Evolutionary conservation across 2,329 filamentous ascomycete genomes (phyloP), one percentile per base, ranked within the genome.

Genomic region (Epichloe gansuensis): DNA sequence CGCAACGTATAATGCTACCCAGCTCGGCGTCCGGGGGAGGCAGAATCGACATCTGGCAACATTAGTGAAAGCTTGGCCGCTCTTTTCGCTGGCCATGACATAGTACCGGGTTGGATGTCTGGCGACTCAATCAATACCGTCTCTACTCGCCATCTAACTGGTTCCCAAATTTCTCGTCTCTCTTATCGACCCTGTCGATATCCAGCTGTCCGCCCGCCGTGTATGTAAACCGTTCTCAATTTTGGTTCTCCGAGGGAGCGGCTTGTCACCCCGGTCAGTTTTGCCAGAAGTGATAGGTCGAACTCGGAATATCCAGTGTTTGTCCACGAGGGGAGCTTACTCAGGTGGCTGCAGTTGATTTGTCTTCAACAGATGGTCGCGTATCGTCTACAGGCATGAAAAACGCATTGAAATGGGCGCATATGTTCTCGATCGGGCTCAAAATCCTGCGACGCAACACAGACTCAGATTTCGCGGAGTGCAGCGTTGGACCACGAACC

Each of bases 211-310:
- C 70, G n/a, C 71, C 66, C 1, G 62, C 67, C 3, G 73, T 76
- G 54, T 72, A 75, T 76, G 54, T 72, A 75, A 59, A 74, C 77
- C 11, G 71, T 76, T 76, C 79, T 79, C 6, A 80, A 64, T 59
- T 74, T 69, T 8, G 77, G 76, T 56, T 71, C 67, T 0, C 76
- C 77, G 3, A 80, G 58, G 0, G 76, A 17, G 76, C 34, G 80
- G 54, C 54, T 63, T 61, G 61, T 91, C 80, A 0, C 87, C 87
- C 5, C 78, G 72, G 67, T 94, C 88, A 15, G 84, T 80, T 80
- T 74, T 94, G 87, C 89, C 89, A 95, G 42, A 93, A 73, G 64
- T 95, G 88, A 65, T 85, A 93, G 1, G 84, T 80, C 17, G 17
- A 21, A 21, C 17, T 21, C 17, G 17, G 17, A 21, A 21, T 21